Base-by-base conservation (phyloP, 106 monocot genomes). In the Narthecium ossifragum region DNA sequence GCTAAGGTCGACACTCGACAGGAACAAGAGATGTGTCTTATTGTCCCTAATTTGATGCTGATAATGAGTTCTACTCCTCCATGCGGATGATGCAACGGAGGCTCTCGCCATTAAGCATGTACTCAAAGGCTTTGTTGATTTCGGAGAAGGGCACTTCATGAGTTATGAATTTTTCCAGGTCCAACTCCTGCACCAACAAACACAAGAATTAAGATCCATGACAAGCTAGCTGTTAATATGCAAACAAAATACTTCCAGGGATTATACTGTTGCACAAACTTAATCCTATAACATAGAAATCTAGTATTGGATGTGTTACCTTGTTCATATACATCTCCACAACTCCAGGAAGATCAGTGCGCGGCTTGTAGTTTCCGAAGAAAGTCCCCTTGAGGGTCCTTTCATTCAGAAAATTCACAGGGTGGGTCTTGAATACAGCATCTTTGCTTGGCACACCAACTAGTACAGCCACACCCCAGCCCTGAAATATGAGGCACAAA, bases 341-440 rank as follows among this genome's bases (percentile, higher is more conserved):
- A n/a, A 48, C 2, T 2, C 7, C 48, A 48, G 22, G 22, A 22
- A 22, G 22, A 48, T 22, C 48, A 3, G 75, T 61, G 15, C 84
- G 81, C 5, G 92, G 92, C 23, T 84, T 92, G 67, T 92, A 92
- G 84, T 92, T 88, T 17, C 92, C 88, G 29, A 80, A 92, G 78
- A 88, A 81, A 26, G 88, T 92, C 13, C 92, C 88, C 59, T 80
- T 84, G 15, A 92, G 78, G 25, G 92, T 92, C 60, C 70, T 87
- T 59, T 92, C 87, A 37, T 62, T 75, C 47, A 92, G 53, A 54
- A 92, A 45, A 54, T 92, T 83, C 46, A 84, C 26, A 5, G 92
- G 92, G 33, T 75, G 72, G 4, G 87, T 92, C 75, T 80, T 80
- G 56, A 92, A 84, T 2, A 78, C 77, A 0, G 74, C 80, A 52